A percentile compares a stretch with the other conserved stretches of the same genome.
These are phyloP conservation scores for Colletotrichum falcatum DNA, from an alignment of 2,329 filamentous ascomycete genomes.

Conservation along the genomic window DNA sequence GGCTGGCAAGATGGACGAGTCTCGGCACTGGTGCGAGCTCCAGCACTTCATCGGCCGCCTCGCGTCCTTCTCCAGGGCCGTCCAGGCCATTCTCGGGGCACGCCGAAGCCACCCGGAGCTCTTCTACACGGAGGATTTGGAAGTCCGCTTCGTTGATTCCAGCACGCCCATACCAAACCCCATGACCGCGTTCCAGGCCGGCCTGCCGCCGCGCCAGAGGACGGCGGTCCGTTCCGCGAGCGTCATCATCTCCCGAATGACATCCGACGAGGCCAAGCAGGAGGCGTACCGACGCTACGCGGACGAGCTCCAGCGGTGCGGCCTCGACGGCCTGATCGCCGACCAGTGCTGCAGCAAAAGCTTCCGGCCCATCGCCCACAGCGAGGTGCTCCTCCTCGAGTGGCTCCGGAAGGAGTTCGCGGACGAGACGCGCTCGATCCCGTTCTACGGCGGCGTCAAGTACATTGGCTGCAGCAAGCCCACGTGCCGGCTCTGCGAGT, in stretches of 20 bases:
- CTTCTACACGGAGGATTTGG: slow-evolving; percentile 45
- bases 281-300: not conserved
- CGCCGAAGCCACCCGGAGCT: slow-evolving; percentile 47
- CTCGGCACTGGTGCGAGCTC: slow-evolving; percentile 47
- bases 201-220: slow-evolving; percentile 31
- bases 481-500: slow-evolving; percentile 43
- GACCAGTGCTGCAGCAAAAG: not conserved
- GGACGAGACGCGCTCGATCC: not conserved
- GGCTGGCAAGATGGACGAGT: slow-evolving; percentile 35
- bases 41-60: slow-evolving; percentile 47
- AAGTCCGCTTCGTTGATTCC: slow-evolving; percentile 47
- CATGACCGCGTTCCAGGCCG: slow-evolving; percentile 7
- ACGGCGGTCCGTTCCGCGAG: slow-evolving; percentile 10
- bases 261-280: not conserved
- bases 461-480: slow-evolving; percentile 45
- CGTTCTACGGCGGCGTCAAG: slow-evolving; percentile 36
- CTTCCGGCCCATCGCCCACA: slow-evolving; percentile 39
- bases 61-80: slow-evolving; percentile 43
- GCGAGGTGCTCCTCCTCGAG: slow-evolving; percentile 40
- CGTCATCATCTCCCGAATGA: slow-evolving; percentile 45
- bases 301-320: slow-evolving; percentile 3
- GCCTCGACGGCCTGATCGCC: not conserved
- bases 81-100: slow-evolving; percentile 43
- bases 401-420: slow-evolving; percentile 7
- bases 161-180: slow-evolving; percentile 43